Evolutionary conservation across 148 eudicot genomes (phyloP).

Genomic region (Polygonum maritimum): DNA sequence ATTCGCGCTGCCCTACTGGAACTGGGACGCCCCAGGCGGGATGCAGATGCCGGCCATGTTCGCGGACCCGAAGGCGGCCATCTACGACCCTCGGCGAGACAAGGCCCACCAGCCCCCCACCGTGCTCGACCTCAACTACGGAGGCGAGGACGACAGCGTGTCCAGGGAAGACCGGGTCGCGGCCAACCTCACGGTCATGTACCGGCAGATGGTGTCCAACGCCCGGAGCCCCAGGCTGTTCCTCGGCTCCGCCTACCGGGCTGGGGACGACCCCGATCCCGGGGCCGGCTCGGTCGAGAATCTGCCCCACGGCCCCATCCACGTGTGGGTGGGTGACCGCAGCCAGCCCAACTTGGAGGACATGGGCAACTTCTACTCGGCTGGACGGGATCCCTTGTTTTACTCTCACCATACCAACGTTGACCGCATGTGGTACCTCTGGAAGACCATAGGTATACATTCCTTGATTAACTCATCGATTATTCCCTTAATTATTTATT

Average conservation of each 20-base stretch:
- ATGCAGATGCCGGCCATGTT: constrained; percentile 49
- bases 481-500: neutral
- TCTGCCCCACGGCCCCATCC: constrained; percentile 68
- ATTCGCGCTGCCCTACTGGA: constrained; percentile 79
- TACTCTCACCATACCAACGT: constrained; percentile 63
- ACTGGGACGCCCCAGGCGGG: constrained; percentile 60
- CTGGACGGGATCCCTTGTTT: constrained; percentile 68
- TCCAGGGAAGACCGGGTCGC: constrained; percentile 21
- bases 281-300: constrained; percentile 60
- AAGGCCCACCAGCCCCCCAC: constrained; percentile 38
- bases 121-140: constrained; percentile 43
- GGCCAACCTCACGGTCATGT: constrained; percentile 58
- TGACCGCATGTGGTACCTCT: constrained; percentile 63
- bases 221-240: constrained; percentile 40
- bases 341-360: constrained; percentile 50
- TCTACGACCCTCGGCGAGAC: constrained; percentile 42
- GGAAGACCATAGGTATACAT: constrained; percentile 48
- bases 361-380: constrained; percentile 89
- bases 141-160: constrained; percentile 19
- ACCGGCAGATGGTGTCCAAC: constrained; percentile 66
- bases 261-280: constrained; percentile 45
- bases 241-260: constrained; percentile 60
- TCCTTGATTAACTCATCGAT: neutral
- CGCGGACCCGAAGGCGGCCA: constrained; percentile 27
- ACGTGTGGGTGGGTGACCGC: constrained; percentile 57